phyloP scores from a whole-genome alignment of 306 rosid genomes.

The Cajanus cajan region DNA sequence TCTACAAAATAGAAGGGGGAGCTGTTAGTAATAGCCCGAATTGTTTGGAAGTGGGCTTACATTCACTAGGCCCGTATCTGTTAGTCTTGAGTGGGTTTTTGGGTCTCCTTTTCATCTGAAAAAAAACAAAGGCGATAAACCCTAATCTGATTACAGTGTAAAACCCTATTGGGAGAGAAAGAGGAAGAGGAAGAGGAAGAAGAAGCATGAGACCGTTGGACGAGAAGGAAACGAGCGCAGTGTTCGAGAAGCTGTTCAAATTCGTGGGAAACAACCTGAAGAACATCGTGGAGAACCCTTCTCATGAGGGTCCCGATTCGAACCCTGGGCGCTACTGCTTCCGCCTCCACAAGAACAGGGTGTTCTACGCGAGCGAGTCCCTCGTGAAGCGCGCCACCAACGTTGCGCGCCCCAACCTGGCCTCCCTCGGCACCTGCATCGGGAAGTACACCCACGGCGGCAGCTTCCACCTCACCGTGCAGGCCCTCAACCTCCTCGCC shows the following conservation, averaged over 20 bases:
- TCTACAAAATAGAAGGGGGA: too few species aligned
- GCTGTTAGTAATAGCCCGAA: not conserved
- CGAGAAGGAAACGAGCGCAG: slow-evolving; percentile 70
- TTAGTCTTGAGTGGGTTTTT: not conserved
- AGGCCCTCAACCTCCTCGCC: slow-evolving; percentile 57
- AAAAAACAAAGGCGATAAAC: not conserved
- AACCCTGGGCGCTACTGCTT: slow-evolving; percentile 83
- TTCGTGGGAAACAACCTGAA: slow-evolving; percentile 86
- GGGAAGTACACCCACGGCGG: slow-evolving; percentile 91
- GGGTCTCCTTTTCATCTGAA: not conserved
- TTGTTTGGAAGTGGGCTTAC: not conserved
- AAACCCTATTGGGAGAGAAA: not conserved
- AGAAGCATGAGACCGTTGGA: slow-evolving; percentile 77
- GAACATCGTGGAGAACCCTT: slow-evolving; percentile 81
- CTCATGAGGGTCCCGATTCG: slow-evolving; percentile 81
- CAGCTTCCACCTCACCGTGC: slow-evolving; percentile 75
- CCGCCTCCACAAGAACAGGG: slow-evolving; percentile 81
- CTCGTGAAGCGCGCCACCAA: slow-evolving; percentile 89
- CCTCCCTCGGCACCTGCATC: slow-evolving; percentile 79
- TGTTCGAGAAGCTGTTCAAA: slow-evolving; percentile 85
- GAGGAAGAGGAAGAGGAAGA: not conserved
- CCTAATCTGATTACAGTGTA: not conserved
- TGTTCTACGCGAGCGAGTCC: slow-evolving; percentile 75
- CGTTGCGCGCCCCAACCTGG: slow-evolving; percentile 58
- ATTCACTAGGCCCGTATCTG: not conserved